These are phyloP conservation scores for Kitagawia praeruptora DNA, from an alignment of 129 eudicot species.

Conservation along the genomic window DNA sequence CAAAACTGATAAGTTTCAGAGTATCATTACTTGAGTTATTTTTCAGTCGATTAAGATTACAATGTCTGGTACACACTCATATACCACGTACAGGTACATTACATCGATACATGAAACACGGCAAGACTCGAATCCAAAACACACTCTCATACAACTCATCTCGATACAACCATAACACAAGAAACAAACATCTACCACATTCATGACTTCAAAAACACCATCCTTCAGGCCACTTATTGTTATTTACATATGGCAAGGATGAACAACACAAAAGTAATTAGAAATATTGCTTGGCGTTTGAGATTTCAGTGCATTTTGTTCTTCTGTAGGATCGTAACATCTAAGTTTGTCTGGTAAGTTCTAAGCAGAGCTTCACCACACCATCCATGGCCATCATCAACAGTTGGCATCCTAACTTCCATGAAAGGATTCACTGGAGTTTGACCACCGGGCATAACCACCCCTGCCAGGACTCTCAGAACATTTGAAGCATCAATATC, in stretches of 20 bases:
- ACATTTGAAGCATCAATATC: conserved; percentile 70
- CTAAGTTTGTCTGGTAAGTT: conserved; percentile 49
- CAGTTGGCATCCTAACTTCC: conserved; percentile 82
- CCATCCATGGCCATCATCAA: conserved; percentile 89
- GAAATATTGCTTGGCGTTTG: conserved; percentile 3
- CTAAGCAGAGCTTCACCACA: conserved; percentile 58
- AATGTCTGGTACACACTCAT: neutral
- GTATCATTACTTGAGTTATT: neutral
- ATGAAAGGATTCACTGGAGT: conserved; percentile 34
- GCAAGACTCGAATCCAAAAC: neutral
- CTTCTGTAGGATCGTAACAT: conserved; percentile 44
- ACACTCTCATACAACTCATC: neutral
- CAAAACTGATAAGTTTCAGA: neutral
- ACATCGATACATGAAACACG: neutral
- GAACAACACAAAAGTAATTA: conserved; percentile 1
- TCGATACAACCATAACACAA: neutral
- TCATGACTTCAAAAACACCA: neutral
- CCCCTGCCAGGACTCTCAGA: conserved; percentile 58
- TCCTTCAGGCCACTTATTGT: neutral
- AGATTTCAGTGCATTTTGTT: conserved; percentile 10
- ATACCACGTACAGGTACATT: neutral
- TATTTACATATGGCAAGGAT: neutral
- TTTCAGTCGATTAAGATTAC: neutral
- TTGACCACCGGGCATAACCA: conserved; percentile 37
- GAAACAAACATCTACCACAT: neutral